Base-by-base conservation (phyloP, 768 basidiomycete genomes). In the Mycena alexandri region DNA sequence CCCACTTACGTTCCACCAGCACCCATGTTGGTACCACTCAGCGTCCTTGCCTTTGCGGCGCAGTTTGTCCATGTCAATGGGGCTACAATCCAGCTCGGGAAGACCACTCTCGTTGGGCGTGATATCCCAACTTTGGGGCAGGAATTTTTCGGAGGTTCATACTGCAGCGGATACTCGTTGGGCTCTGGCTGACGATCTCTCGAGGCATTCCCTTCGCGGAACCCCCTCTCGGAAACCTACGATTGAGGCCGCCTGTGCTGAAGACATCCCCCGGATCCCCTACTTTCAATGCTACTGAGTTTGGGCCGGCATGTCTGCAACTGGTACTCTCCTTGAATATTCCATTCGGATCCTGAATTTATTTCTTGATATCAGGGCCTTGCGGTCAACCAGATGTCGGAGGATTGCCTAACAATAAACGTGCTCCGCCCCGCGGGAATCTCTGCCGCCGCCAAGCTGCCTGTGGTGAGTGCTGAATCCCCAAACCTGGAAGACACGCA, bases 351-450 rank as follows among this genome's bases (percentile, higher is more conserved):
- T 2, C 38, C 3, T 3, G 42, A 25, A 8, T 24, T 48, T 19
- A 44, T n/a, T 1, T 11, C 33, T 34, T 10, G 24, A 43, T 42
- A 43, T 8, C 24, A 57, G 56, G 43, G 24, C 33, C 29, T 57
- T 34, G 17, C 63, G 74, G 77, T 63, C 75, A 80, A 64, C 69
- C 75, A 34, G 72, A 83, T 75, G 44, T 86, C 86, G 22, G 89
- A 90, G 73, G 88, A 90, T 62, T 90, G 87, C 72, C 75, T 90
- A 51, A 88, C 87, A 25, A 79, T 90, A 61, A 89, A 90, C 71
- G 77, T 90, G 5, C 87, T 85, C 60, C 79, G 86, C 21, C 88
- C 89, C 0, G 77, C 82, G 0, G 81, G 81, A 12, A 66, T 76
- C 12, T 43, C 63, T 7, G 11, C 72, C 1, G 69, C 72, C 54